These are phyloP conservation scores for Incumbomyces lentus DNA, from an alignment of 2,329 filamentous ascomycete genomes.

Conservation along the genomic window DNA sequence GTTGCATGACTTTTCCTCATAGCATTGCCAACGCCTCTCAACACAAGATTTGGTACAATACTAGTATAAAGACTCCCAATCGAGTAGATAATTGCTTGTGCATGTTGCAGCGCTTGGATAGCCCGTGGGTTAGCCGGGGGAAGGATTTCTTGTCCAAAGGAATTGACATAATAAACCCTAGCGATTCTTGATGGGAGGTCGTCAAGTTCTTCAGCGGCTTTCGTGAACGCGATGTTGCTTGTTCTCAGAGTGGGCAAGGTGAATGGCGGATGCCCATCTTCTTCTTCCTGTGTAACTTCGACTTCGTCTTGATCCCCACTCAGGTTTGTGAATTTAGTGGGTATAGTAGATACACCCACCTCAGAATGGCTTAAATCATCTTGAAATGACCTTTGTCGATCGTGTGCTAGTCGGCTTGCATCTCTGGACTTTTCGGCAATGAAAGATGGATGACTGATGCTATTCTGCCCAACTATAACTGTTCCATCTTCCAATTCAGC, in stretches of 20 bases:
- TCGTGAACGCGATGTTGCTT: conserved; percentile 73
- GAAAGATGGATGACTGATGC: conserved; percentile 69
- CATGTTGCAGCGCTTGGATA: conserved; percentile 52
- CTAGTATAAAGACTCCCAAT: conserved; percentile 93
- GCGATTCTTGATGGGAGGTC: conserved; percentile 69
- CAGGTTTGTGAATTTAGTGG: not conserved
- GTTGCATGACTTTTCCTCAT: conserved; percentile 43
- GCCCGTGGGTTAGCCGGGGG: conserved; percentile 75
- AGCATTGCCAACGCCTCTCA: conserved; percentile 62
- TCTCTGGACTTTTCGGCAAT: not conserved
- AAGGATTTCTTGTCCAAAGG: conserved; percentile 91
- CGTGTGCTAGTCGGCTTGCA: not conserved
- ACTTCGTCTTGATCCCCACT: not conserved
- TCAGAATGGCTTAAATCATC: not conserved
- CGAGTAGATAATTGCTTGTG: conserved; percentile 70
- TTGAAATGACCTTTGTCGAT: not conserved
- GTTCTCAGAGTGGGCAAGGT: conserved; percentile 69
- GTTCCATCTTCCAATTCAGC: conserved; percentile 67
- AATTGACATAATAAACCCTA: conserved; percentile 93
- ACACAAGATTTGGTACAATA: conserved; percentile 69
- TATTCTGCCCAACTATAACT: conserved; percentile 81
- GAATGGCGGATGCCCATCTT: conserved; percentile 42
- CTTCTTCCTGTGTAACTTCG: conserved; percentile 12
- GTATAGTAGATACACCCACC: no score
- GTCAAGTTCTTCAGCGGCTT: conserved; percentile 63